phyloP scores from a whole-genome alignment of 176 grass and related monocot species.

The Coix lacrymajobi region DNA sequence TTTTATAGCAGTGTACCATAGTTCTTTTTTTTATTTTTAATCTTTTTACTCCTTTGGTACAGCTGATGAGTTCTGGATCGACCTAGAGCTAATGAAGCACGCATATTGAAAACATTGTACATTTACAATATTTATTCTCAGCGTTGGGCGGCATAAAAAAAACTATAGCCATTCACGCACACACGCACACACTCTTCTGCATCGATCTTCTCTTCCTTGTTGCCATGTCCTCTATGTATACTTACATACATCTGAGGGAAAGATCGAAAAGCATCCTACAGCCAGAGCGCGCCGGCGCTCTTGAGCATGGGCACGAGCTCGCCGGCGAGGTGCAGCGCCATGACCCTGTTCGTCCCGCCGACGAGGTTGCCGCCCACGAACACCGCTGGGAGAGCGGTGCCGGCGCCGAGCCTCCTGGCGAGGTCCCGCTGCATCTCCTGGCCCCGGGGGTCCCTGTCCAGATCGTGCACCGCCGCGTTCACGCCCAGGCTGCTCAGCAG shows the following conservation, averaged over 20 bases:
- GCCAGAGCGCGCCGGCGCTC: slow-evolving; percentile 48
- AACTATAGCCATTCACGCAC: no score
- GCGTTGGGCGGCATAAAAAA: no score
- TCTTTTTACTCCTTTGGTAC: no score
- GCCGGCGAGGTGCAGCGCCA: slow-evolving; percentile 50
- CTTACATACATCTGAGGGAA: background rate
- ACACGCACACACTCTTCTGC: no score
- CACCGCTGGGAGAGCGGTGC: slow-evolving; percentile 22
- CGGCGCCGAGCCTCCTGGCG: slow-evolving; percentile 24
- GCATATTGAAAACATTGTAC: no score
- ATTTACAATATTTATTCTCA: no score
- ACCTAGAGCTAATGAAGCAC: no score
- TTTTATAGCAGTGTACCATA: no score
- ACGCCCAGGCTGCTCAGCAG: slow-evolving; percentile 49
- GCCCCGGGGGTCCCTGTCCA: slow-evolving; percentile 49
- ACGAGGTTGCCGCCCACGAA: slow-evolving; percentile 50
- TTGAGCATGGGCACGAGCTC: slow-evolving; percentile 51
- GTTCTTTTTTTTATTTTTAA: no score
- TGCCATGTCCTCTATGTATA: background rate
- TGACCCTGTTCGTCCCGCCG: slow-evolving; percentile 39
- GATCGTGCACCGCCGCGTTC: slow-evolving; percentile 44
- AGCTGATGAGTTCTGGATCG: no score
- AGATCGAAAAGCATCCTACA: background rate
- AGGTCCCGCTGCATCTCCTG: slow-evolving; percentile 60
- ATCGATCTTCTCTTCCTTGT: background rate